A percentile compares a stretch with the other conserved stretches of the same genome.
Conservation (phyloP, 371 early-diverging fungal species). For the Mortierella sp. region DNA sequence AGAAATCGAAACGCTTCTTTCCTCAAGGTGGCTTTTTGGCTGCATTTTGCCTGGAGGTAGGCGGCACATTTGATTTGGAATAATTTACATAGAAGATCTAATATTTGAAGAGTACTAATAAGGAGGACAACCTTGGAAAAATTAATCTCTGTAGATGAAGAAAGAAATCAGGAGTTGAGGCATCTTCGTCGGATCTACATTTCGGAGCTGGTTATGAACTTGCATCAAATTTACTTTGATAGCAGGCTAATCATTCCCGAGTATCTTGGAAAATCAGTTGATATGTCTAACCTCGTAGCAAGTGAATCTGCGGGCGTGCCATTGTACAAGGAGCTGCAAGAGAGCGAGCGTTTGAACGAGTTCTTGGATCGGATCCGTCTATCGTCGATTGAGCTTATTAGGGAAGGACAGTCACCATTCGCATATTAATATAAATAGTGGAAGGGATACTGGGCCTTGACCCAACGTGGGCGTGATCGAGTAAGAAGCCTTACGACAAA, state of each 20-base stretch:
- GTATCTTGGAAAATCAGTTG: conserved; percentile 37
- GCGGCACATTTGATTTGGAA: background rate
- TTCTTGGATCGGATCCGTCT: conserved; percentile 42
- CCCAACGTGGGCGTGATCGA: too few relatives aligned
- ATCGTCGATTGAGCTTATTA: conserved; percentile 45
- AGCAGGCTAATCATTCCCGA: conserved; percentile 26
- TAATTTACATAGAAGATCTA: too few relatives aligned
- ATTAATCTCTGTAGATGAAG: conserved; percentile 17
- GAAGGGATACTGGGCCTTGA: too few relatives aligned
- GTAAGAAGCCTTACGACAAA: too few relatives aligned
- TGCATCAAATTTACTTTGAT: conserved; percentile 44
- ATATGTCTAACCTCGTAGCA: conserved; percentile 47
- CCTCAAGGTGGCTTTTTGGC: conserved; percentile 46
- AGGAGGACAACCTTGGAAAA: too few relatives aligned
- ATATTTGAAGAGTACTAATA: too few relatives aligned
- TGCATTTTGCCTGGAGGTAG: conserved; percentile 43
- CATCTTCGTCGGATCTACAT: conserved; percentile 48
- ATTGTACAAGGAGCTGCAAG: conserved; percentile 44
- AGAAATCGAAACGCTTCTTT: conserved; percentile 33
- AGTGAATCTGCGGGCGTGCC: conserved; percentile 29
- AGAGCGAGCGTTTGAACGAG: conserved; percentile 36
- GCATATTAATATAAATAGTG: conserved; percentile 16
- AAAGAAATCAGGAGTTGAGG: conserved; percentile 33
- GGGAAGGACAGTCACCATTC: conserved; percentile 34
- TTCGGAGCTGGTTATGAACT: conserved; percentile 47